Conservation (phyloP, 257 asterid species). For the Euphrasia confusa region DNA sequence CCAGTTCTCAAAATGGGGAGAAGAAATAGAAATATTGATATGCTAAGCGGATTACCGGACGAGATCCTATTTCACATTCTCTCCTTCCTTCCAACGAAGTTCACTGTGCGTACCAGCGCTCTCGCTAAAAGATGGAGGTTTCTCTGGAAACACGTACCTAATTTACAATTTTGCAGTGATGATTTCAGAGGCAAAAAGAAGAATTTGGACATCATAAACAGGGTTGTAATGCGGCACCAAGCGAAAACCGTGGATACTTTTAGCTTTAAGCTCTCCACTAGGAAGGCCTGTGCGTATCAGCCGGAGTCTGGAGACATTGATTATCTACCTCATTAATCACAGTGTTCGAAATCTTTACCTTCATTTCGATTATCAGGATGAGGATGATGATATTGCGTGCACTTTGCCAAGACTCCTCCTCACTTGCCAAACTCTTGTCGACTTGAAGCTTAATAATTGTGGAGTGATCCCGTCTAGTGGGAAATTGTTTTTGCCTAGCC, state of each 20-base stretch:
- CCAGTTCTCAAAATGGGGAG: too few species aligned
- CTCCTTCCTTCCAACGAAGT: too few species aligned
- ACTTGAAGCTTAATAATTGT: background rate
- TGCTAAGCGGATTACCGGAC: too few species aligned
- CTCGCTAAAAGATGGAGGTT: too few species aligned
- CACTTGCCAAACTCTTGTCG: slow-evolving; percentile 2
- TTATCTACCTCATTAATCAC: background rate
- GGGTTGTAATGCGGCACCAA: background rate
- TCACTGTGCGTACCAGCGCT: too few species aligned
- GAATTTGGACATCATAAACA: too few species aligned
- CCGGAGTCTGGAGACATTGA: background rate
- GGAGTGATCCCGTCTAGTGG: background rate
- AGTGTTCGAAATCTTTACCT: slow-evolving; percentile 2
- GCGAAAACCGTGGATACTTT: background rate
- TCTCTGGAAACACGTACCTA: too few species aligned
- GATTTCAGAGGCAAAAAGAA: too few species aligned
- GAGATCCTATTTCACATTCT: too few species aligned
- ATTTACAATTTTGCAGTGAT: too few species aligned
- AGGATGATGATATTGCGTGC: too few species aligned
- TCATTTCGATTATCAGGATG: background rate
- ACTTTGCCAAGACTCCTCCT: background rate
- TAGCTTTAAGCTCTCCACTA: background rate
- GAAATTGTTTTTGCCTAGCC: background rate
- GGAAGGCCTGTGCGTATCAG: background rate
- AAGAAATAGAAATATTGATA: too few species aligned